Base-by-base conservation (phyloP, 176 grass and related monocot genomes). In the Triticum timopheevii region DNA sequence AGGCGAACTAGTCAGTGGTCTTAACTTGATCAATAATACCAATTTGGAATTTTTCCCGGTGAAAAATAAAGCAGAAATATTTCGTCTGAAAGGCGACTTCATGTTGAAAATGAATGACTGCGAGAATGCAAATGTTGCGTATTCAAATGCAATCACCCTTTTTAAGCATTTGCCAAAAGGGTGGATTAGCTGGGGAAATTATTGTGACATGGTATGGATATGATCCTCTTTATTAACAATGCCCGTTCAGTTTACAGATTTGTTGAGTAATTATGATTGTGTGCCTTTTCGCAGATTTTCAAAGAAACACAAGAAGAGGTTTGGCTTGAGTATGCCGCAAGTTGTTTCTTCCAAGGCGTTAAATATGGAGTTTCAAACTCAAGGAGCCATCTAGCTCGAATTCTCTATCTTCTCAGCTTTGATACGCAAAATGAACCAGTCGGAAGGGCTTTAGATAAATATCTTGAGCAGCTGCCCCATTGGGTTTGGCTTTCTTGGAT, bases 401-500 rank as follows among this genome's bases (percentile, higher is more conserved):
- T 99, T 93, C 89, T 99, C 40, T 99, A 99, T 83, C 92, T 94
- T 82, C 90, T 99, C 78, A 99, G 97, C 83, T 99, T 99, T 84
- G 97, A 99, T 89, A 94, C 94, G 17, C 85, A 84, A 86, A 99
- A 96, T 74, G 90, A 99, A 88, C 92, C 94, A 13, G 97, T 96
- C 4, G 97, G 97, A 75, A 94, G 80, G 62, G 89, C 94, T 83
- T 94, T 99, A 62, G 94, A 87, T 87, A 99, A 99, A 88, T 99
- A 96, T 94, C 94, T 99, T 23, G 97, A 96, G 72, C 97, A 99
- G 78, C 82, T 99, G 13, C 97, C 97, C 69, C 90, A 99, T 80
- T 96, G 97, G 97, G 94, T 99, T 86, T 99, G 97, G 97, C 94
- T 99, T 83, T 96, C 97, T 77, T 99, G 97, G 97, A 99, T 99